Percentiles rank a stretch among this genome's conserved stretches.
Evolutionary conservation across 2,329 filamentous ascomycete species (phyloP).

Genomic region (Metarhizium robertsii): DNA sequence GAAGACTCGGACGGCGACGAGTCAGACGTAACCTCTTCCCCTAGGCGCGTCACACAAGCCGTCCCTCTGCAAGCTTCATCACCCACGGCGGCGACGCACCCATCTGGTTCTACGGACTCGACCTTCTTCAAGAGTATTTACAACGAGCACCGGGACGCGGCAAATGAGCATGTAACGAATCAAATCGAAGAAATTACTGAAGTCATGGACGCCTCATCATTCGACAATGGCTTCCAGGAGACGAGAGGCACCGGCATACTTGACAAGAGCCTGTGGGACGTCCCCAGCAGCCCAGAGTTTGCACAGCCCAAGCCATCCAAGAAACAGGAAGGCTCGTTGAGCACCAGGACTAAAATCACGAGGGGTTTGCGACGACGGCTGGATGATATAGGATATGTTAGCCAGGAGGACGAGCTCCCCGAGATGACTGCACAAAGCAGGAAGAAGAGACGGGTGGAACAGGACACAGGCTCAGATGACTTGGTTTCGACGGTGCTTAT

Average conservation of each 20-base stretch:
- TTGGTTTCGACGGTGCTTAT: constrained; percentile 11
- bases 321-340: not conserved
- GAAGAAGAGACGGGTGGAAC: constrained; percentile 3
- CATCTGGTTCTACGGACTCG: constrained; percentile 35
- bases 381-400: constrained; percentile 11
- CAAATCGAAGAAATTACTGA: not conserved
- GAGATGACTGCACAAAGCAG: not conserved
- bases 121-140: constrained; percentile 38
- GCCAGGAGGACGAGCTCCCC: constrained; percentile 6
- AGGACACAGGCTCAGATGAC: constrained; percentile 3
- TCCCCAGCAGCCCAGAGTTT: constrained; percentile 32
- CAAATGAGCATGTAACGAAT: constrained; percentile 9
- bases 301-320: constrained; percentile 1
- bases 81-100: constrained; percentile 15
- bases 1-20: constrained; percentile 31
- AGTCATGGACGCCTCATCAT: constrained; percentile 1
- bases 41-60: not conserved
- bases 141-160: constrained; percentile 32
- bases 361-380: constrained; percentile 9
- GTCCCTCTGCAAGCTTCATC: constrained; percentile 8
- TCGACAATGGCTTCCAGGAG: constrained; percentile 7
- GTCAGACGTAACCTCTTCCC: not conserved
- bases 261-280: constrained; percentile 30
- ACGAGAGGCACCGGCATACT: not conserved
- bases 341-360: constrained; percentile 10